A percentile compares a stretch with the other conserved stretches of the same genome.
Evolutionary conservation across 345 rosid species (phyloP).

Genomic region (Eutrema japonicum): DNA sequence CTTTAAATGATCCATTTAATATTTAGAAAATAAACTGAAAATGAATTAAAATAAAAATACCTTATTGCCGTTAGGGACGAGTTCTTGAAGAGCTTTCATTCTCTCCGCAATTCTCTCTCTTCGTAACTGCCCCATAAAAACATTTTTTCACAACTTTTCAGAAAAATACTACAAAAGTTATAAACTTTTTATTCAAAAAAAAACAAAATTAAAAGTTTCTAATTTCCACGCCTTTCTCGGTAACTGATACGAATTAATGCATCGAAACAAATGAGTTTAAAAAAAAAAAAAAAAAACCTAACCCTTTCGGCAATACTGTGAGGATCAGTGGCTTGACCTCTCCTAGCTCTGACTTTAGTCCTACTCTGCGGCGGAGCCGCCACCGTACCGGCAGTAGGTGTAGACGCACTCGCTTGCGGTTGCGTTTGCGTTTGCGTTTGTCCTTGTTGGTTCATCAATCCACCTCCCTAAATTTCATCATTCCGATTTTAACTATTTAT

Average conservation of each 20-base stretch:
- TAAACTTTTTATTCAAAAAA: neutral
- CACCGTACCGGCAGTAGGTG: conserved; percentile 39
- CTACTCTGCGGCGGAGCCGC: conserved; percentile 60
- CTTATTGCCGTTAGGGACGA: conserved; percentile 97
- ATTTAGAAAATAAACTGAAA: conserved; percentile 7
- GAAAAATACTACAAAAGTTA: neutral
- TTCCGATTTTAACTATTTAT: neutral
- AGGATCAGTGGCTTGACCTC: conserved; percentile 99
- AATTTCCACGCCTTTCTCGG: conserved; percentile 33
- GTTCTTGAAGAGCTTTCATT: conserved; percentile 96
- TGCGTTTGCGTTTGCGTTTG: conserved; percentile 49
- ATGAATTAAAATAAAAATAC: conserved; percentile 45
- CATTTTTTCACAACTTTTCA: conserved; percentile 6
- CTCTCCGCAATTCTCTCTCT: conserved; percentile 98
- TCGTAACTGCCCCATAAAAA: conserved; percentile 63
- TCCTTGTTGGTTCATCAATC: conserved; percentile 49
- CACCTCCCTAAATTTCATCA: conserved; percentile 36
- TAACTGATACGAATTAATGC: conserved; percentile 37
- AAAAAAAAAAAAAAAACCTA: neutral
- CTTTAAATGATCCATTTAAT: neutral
- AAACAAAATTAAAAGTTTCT: neutral
- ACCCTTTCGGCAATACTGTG: conserved; percentile 98
- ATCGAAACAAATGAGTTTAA: neutral
- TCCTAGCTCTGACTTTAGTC: conserved; percentile 84
- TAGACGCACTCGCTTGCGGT: conserved; percentile 52